A percentile compares a stretch with the other conserved stretches of the same genome.
Evolutionary conservation across 148 eudicot species (phyloP).

Genomic region (Diospyros kaki): DNA sequence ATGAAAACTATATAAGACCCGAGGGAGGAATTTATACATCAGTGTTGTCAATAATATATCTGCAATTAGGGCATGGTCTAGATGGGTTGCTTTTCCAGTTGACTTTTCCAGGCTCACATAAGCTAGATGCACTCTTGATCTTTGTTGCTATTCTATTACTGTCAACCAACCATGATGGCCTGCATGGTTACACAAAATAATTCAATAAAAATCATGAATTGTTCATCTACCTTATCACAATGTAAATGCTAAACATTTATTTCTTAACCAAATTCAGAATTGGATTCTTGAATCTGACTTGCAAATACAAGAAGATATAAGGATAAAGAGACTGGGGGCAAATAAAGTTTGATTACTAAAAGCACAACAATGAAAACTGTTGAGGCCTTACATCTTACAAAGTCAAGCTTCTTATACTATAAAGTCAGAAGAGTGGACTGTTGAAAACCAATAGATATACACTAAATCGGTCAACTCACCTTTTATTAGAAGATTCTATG

Average conservation of each 20-base stretch:
- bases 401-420: not conserved
- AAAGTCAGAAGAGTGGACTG: not conserved
- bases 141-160: constrained; percentile 86
- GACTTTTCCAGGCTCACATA: constrained; percentile 40
- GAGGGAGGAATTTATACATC: constrained; percentile 51
- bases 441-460: not conserved
- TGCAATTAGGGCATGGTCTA: constrained; percentile 84
- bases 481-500: not conserved
- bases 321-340: not conserved
- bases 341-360: not conserved
- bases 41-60: constrained; percentile 66
- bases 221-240: not conserved
- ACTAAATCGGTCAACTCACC: not conserved
- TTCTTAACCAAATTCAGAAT: not conserved
- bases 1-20: not conserved
- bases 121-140: constrained; percentile 79
- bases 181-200: constrained; percentile 32
- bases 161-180: constrained; percentile 90
- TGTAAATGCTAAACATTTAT: not conserved
- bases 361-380: not conserved
- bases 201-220: not conserved
- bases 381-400: not conserved
- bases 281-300: not conserved
- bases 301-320: not conserved
- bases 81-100: constrained; percentile 87